A percentile compares a stretch with the other conserved stretches of the same genome.
These are phyloP conservation scores for Tricholomella constricta DNA, from an alignment of 768 basidiomycete species.

Conservation along the genomic window DNA sequence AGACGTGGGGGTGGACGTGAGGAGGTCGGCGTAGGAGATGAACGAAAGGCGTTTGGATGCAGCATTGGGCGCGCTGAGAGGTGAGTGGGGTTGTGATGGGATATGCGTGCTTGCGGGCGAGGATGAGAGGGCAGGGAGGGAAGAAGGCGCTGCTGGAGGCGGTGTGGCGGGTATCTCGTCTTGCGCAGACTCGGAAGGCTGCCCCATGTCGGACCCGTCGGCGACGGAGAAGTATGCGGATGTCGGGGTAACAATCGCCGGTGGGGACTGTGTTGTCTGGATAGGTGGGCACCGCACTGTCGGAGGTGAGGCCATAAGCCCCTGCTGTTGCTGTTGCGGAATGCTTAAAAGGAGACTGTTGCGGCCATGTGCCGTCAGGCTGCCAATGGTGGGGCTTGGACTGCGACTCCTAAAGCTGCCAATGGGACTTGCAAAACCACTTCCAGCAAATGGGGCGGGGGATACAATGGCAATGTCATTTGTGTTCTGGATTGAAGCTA, in stretches of 20 bases:
- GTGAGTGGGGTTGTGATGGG: constrained; percentile 13
- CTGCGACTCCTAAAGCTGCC: constrained; percentile 69
- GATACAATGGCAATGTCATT: constrained; percentile 67
- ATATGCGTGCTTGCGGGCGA: constrained; percentile 20
- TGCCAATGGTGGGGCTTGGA: constrained; percentile 57
- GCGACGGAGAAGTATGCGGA: constrained; percentile 49
- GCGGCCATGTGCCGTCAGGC: constrained; percentile 28
- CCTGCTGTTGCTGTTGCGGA: constrained; percentile 32
- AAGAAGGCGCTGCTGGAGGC: constrained; percentile 21
- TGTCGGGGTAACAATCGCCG: constrained; percentile 47
- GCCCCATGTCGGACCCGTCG: constrained; percentile 30
- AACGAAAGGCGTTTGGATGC: constrained; percentile 79
- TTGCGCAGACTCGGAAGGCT: constrained; percentile 18
- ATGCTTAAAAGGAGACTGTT: constrained; percentile 53
- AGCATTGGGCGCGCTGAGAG: constrained; percentile 41
- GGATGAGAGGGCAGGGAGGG: constrained; percentile 14
- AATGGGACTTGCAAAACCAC: constrained; percentile 68
- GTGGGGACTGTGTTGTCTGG: constrained; percentile 19
- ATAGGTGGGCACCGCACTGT: constrained; percentile 14
- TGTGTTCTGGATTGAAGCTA: constrained; percentile 45
- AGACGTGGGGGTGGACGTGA: constrained; percentile 73
- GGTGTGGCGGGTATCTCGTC: constrained; percentile 8
- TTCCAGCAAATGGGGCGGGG: constrained; percentile 42
- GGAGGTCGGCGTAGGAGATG: constrained; percentile 85
- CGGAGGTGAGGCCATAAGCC: not conserved